Base-by-base conservation (phyloP, 2,329 filamentous ascomycete genomes). In the Nigrospora sphaerica region DNA sequence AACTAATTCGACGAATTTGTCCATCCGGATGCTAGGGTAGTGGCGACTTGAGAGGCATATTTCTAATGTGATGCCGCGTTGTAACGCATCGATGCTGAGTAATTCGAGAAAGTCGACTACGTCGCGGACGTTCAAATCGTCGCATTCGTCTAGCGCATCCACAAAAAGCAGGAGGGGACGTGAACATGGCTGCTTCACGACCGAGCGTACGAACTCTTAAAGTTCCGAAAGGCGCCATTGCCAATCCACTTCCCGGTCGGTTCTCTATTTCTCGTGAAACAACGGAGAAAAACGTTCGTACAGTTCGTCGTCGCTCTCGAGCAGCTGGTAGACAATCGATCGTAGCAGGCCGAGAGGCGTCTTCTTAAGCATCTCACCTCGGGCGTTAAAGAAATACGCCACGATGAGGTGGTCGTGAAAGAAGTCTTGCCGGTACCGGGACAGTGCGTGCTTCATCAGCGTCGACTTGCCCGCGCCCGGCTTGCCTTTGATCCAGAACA, bases 401-500 rank as follows among this genome's bases (percentile, higher is more conserved):
- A 49, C 39, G 17, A 58, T 51, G 7, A 46, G 16, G 37, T 48
- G 40, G 16, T 49, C 31, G 4, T 12, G 10, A 13, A 41, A 41
- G 39, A 54, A 50, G 1, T 18, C 32, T 3, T 41, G n/a, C 23
- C 49, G 36, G 19, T 34, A 49, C 13, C 46, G 19, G 2, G 37
- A 36, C 5, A 55, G 39, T 12, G 43, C 38, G n/a, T n/a, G n/a
- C n/a, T n/a, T n/a, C n/a, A n/a, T n/a, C n/a, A n/a, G n/a, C n/a
- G n/a, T n/a, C n/a, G 56, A 58, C 37, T 57, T 58, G 17, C 57
- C 57, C 7, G 45, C 47, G 10, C 59, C 59, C 9, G 58, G 55
- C 33, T 62, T 61, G 7, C 59, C 58, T 37, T 58, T 59, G 11
- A 62, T 55, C 59, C 57, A 62, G 13, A 60, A 49, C 4, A 61